Evolutionary conservation across 2,329 filamentous ascomycete species (phyloP).

Genomic region (Colletotrichum paranaense): DNA sequence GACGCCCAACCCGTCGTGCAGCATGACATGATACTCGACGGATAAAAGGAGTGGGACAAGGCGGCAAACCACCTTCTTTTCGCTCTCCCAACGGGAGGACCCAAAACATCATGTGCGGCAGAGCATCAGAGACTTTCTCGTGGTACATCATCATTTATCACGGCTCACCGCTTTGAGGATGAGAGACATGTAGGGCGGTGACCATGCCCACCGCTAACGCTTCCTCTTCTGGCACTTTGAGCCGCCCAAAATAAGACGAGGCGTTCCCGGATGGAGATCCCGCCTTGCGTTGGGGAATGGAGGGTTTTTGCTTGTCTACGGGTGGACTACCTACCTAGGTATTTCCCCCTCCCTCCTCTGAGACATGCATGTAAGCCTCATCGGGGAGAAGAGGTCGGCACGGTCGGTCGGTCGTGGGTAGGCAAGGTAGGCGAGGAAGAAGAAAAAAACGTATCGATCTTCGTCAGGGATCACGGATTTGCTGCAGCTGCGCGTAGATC

Average conservation of each 20-base stretch:
- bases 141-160: not conserved
- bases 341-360: not conserved
- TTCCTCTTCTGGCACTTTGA: constrained; percentile 11
- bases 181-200: not conserved
- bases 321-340: too few relatives aligned
- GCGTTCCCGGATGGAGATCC: constrained; percentile 21
- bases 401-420: not conserved
- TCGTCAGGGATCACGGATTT: constrained; percentile 16
- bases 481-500: not conserved
- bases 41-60: not conserved
- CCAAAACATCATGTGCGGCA: not conserved
- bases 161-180: not conserved
- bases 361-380: constrained; percentile 19
- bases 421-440: not conserved
- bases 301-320: not conserved
- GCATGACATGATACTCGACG: not conserved
- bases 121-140: not conserved
- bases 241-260: not conserved
- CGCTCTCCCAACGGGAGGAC: not conserved
- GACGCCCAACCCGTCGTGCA: not conserved
- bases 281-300: not conserved
- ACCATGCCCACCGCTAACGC: not conserved
- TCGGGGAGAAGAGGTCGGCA: not conserved
- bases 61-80: not conserved
- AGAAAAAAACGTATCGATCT: constrained; percentile 19